Conservation (phyloP, 2,329 filamentous ascomycete genomes). For the Ceratocystis papillata region DNA sequence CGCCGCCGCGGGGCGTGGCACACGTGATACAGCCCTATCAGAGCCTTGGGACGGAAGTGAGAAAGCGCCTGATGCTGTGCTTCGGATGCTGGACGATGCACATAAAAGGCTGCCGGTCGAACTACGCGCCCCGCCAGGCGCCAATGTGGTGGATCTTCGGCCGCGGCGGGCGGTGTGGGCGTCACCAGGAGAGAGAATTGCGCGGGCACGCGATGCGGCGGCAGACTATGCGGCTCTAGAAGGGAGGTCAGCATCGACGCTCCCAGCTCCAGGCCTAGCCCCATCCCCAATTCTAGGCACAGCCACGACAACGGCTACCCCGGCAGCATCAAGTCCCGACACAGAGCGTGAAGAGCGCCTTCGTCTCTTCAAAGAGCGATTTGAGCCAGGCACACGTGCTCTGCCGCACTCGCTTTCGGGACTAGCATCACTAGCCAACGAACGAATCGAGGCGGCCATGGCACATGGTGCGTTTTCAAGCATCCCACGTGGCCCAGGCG, state of each 20-base stretch:
- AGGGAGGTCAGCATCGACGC: too few species aligned
- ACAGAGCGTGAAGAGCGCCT: conserved; percentile 62
- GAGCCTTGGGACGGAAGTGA: conserved; percentile 72
- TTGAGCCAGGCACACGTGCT: conserved; percentile 58
- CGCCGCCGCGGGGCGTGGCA: conserved; percentile 54
- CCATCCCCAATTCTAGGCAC: conserved; percentile 30
- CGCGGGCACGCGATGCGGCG: conserved; percentile 48
- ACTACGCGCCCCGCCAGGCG: conserved; percentile 33
- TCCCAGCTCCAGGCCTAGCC: conserved; percentile 32
- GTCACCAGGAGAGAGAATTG: conserved; percentile 39
- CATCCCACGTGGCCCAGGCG: conserved; percentile 65
- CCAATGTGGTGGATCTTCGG: conserved; percentile 41
- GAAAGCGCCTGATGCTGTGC: conserved; percentile 57
- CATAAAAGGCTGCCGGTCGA: conserved; percentile 52
- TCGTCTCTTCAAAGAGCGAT: conserved; percentile 68
- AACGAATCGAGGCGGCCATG: conserved; percentile 85
- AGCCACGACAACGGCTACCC: conserved; percentile 31
- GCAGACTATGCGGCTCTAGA: conserved; percentile 37
- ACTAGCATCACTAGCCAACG: conserved; percentile 72
- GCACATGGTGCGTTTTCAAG: conserved; percentile 79
- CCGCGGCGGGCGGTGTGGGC: conserved; percentile 34
- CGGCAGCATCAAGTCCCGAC: conserved; percentile 46
- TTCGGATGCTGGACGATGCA: conserved; percentile 77
- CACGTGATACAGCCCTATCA: conserved; percentile 55
- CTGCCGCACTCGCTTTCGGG: conserved; percentile 70